Conservation (phyloP, 1,284 basidiomycete genomes). For the Rhodotorula sp. region DNA sequence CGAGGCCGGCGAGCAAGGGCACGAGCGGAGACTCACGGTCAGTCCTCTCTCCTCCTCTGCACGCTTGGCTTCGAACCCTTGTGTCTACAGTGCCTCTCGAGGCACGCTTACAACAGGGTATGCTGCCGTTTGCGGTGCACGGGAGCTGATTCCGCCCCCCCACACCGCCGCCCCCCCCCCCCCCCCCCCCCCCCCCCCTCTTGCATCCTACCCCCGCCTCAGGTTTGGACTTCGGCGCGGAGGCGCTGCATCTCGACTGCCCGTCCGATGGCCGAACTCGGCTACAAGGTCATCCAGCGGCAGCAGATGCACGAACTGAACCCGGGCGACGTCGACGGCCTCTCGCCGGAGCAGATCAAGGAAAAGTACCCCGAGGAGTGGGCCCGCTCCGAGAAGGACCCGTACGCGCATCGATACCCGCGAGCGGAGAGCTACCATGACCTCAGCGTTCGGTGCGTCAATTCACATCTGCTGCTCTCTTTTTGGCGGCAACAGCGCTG, state of each 20-base stretch:
- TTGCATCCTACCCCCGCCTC: neutral
- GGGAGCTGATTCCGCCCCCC: no score
- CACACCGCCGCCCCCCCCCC: no score
- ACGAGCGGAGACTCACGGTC: conserved; percentile 33
- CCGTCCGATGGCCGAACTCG: conserved; percentile 78
- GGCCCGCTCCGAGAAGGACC: conserved; percentile 86
- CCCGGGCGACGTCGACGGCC: conserved; percentile 73
- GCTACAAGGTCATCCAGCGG: conserved; percentile 76
- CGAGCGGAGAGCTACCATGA: conserved; percentile 93
- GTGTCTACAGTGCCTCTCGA: no score
- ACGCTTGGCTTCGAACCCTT: no score
- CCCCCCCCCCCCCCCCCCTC: no score
- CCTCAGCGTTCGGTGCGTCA: conserved; percentile 58
- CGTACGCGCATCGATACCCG: conserved; percentile 82
- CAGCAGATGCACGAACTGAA: conserved; percentile 97
- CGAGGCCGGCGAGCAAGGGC: conserved; percentile 28
- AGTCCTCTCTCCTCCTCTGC: neutral
- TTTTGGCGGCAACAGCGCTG: neutral
- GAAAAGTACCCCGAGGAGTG: conserved; percentile 91
- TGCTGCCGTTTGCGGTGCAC: no score
- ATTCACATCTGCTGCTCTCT: conserved; percentile 18
- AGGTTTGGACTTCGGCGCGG: conserved; percentile 97
- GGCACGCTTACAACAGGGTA: no score
- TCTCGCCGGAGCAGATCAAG: conserved; percentile 84
- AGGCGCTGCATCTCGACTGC: conserved; percentile 90